phyloP scores from a whole-genome alignment of 805 yeast species.

The Zygosaccharomyces lentus region DNA sequence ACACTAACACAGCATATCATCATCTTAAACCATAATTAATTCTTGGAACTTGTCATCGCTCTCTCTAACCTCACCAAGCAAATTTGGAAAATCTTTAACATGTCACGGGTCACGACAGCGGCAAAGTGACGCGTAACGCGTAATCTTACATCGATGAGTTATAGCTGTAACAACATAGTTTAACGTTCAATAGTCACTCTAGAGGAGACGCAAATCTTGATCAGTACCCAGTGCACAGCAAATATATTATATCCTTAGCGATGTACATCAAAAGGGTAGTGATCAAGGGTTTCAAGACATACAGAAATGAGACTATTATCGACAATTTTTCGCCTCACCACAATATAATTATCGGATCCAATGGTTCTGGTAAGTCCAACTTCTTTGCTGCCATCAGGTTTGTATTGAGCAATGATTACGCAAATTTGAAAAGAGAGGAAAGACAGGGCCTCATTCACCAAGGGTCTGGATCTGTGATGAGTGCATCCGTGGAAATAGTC shows the following conservation, averaged over 20 bases:
- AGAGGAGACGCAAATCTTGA: background rate
- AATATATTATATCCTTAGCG: background rate
- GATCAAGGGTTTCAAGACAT: conserved; percentile 92
- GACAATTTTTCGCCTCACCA: conserved; percentile 74
- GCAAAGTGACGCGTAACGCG: conserved; percentile 4
- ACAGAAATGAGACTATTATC: conserved; percentile 73
- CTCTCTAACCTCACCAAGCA: too few relatives aligned
- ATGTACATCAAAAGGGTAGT: conserved; percentile 52
- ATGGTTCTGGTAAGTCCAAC: conserved; percentile 96
- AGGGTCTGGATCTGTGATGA: conserved; percentile 84
- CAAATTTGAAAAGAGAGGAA: conserved; percentile 78
- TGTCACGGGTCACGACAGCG: background rate
- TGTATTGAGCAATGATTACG: conserved; percentile 85
- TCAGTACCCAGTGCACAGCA: background rate
- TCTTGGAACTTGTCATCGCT: too few relatives aligned
- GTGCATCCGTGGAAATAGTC: conserved; percentile 86
- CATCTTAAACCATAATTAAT: background rate
- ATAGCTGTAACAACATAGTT: background rate
- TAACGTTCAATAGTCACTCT: background rate
- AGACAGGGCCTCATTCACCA: conserved; percentile 85
- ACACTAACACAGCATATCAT: background rate
- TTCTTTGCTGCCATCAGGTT: conserved; percentile 93
- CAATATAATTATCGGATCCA: conserved; percentile 85
- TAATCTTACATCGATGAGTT: conserved; percentile 1
- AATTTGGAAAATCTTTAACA: background rate